phyloP scores from a whole-genome alignment of 306 rosid genomes.

The Phaseolus lunatus region DNA sequence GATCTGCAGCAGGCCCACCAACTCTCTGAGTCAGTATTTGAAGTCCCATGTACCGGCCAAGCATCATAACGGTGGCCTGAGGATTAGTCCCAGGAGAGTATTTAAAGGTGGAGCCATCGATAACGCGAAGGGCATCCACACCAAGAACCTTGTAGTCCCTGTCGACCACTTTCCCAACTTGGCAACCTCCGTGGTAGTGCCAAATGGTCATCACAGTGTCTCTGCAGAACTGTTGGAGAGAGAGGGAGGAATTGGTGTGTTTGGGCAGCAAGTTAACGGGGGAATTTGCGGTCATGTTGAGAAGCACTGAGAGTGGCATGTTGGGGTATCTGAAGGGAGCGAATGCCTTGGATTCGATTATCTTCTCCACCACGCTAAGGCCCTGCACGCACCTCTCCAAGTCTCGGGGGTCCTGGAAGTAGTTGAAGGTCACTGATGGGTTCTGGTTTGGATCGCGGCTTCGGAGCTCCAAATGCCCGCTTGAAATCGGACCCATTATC shows the following conservation, averaged over 20 bases:
- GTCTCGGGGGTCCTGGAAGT: constrained; percentile 68
- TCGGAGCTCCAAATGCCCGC: constrained; percentile 73
- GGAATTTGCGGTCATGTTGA: constrained; percentile 65
- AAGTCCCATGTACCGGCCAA: constrained; percentile 53
- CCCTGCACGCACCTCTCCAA: constrained; percentile 71
- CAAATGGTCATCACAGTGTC: constrained; percentile 90
- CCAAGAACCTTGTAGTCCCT: constrained; percentile 68
- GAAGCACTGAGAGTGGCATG: constrained; percentile 47
- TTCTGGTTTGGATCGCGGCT: constrained; percentile 66
- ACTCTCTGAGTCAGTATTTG: neutral
- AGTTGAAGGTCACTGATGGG: constrained; percentile 81
- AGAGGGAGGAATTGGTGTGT: constrained; percentile 56
- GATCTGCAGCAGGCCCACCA: neutral
- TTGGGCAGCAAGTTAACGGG: constrained; percentile 72
- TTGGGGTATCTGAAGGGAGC: constrained; percentile 51
- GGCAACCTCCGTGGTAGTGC: constrained; percentile 94
- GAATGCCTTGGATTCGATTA: constrained; percentile 70
- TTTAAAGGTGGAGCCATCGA: constrained; percentile 85
- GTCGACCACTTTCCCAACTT: constrained; percentile 73
- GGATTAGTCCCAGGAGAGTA: constrained; percentile 87
- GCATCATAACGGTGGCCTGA: constrained; percentile 92
- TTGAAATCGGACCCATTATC: constrained; percentile 72
- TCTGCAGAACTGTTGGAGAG: constrained; percentile 73
- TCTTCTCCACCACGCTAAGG: constrained; percentile 50
- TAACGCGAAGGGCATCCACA: constrained; percentile 62